These are phyloP conservation scores for Styphnolobium japonicum DNA, from an alignment of 306 rosid species.

Conservation along the genomic window DNA sequence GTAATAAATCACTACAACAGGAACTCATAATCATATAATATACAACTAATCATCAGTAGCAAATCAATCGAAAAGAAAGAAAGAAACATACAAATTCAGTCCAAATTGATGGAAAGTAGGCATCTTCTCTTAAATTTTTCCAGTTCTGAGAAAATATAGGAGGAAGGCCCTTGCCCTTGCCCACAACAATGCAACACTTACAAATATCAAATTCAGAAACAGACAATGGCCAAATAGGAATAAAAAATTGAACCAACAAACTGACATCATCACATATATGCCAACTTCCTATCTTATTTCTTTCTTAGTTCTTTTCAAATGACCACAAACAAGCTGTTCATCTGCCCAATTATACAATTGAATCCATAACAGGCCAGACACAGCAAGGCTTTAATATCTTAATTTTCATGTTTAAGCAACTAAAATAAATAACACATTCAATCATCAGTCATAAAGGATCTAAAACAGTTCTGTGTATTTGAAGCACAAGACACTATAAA, in stretches of 20 bases:
- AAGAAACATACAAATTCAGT: neutral
- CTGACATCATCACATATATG: neutral
- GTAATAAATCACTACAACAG: neutral
- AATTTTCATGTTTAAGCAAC: conserved; percentile 15
- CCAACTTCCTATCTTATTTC: neutral
- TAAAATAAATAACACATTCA: conserved; percentile 3
- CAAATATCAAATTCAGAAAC: neutral
- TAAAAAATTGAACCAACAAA: neutral
- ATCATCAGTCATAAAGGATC: conserved; percentile 14
- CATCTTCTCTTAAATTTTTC: neutral
- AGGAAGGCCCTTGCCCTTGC: neutral
- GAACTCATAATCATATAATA: neutral
- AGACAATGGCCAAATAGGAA: neutral
- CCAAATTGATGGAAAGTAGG: neutral
- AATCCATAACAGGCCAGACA: conserved; percentile 11
- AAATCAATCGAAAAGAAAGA: neutral
- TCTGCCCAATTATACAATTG: neutral
- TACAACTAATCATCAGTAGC: neutral
- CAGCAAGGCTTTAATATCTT: conserved; percentile 1
- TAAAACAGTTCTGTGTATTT: neutral
- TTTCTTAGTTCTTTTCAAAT: neutral
- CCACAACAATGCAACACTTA: neutral
- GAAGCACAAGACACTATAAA: conserved; percentile 1
- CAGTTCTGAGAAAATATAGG: neutral
- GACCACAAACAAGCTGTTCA: neutral